These are phyloP conservation scores for Dalechampia spathulata DNA, from an alignment of 441 rosid species.

Conservation along the genomic window DNA sequence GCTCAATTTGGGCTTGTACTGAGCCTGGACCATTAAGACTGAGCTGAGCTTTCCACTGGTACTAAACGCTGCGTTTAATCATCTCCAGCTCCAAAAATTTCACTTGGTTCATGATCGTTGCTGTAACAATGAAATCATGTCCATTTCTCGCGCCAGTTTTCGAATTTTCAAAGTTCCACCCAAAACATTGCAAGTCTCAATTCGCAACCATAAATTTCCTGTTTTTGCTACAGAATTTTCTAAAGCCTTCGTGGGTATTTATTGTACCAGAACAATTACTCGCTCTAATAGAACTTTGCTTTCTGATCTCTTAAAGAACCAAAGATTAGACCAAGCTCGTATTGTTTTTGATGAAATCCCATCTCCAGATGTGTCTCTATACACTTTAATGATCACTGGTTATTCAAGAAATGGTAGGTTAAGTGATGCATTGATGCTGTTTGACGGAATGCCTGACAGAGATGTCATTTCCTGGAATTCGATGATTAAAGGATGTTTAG, in stretches of 20 bases:
- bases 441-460: slow-evolving; percentile 42
- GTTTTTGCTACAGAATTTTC: neutral
- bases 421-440: slow-evolving; percentile 34
- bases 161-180: slow-evolving; percentile 5
- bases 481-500: slow-evolving; percentile 55
- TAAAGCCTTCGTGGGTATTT: slow-evolving; percentile 1
- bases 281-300: slow-evolving; percentile 25
- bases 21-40: too few relatives aligned
- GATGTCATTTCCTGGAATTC: slow-evolving; percentile 69
- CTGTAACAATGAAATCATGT: slow-evolving; percentile 5
- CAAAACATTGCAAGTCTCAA: neutral
- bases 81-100: neutral
- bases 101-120: neutral
- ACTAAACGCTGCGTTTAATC: slow-evolving; percentile 1
- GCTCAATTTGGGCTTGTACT: too few relatives aligned
- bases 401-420: slow-evolving; percentile 33
- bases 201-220: neutral
- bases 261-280: slow-evolving; percentile 5
- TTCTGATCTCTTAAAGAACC: slow-evolving; percentile 34
- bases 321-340: slow-evolving; percentile 48
- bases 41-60: too few relatives aligned
- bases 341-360: slow-evolving; percentile 35
- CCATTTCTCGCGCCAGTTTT: slow-evolving; percentile 19
- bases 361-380: slow-evolving; percentile 34
- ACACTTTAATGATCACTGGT: slow-evolving; percentile 54